Conservation (phyloP, 2,329 filamentous ascomycete species). For the Penicillium brasilianum region DNA sequence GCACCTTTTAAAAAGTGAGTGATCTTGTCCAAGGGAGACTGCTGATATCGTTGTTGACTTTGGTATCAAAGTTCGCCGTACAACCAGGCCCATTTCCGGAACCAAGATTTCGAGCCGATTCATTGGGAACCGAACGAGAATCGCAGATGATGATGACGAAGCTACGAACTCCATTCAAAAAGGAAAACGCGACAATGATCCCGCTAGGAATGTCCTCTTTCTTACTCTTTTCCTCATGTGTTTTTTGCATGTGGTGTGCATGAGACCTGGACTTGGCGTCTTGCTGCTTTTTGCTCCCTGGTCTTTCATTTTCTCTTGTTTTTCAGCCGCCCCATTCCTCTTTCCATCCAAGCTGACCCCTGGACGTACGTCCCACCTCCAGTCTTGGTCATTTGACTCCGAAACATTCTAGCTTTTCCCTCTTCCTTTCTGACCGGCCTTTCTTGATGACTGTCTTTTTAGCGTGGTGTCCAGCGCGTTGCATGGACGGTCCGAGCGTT, state of each 20-base stretch:
- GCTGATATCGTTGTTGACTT: not conserved
- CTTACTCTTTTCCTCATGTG: not conserved
- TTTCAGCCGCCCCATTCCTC: not conserved
- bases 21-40: too few relatives aligned
- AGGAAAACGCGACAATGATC: not conserved
- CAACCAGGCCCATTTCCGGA: slow-evolving; percentile 54
- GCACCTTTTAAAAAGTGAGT: slow-evolving; percentile 51
- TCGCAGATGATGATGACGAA: slow-evolving; percentile 35
- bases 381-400: not conserved
- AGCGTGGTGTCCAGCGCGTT: slow-evolving; percentile 30
- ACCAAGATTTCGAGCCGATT: slow-evolving; percentile 52
- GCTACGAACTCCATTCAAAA: not conserved
- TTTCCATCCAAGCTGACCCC: not conserved
- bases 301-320: not conserved
- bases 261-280: slow-evolving; percentile 16
- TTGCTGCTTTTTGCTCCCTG: not conserved
- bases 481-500: slow-evolving; percentile 29
- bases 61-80: slow-evolving; percentile 45
- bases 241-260: slow-evolving; percentile 3
- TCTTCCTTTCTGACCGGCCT: not conserved
- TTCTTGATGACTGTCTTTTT: slow-evolving; percentile 25
- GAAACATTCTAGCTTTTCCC: not conserved
- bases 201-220: not conserved
- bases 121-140: slow-evolving; percentile 50
- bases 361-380: not conserved